Conservation (phyloP, 345 rosid species). For the Syzygium aqueum region DNA sequence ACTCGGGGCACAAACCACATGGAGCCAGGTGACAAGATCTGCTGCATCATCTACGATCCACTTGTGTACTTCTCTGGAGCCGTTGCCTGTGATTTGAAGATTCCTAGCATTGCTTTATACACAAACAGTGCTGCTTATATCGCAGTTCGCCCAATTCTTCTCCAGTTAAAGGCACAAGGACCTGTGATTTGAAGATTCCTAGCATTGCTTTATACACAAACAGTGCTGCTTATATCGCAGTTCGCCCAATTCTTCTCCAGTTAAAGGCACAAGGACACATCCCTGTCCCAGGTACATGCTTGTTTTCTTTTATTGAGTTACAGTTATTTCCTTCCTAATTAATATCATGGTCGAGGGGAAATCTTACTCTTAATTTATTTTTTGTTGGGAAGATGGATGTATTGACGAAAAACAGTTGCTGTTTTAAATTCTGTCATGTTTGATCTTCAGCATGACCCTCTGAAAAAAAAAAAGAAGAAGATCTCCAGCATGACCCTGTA, state of each 20-base stretch:
- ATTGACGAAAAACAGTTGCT: neutral
- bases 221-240: conserved; percentile 11
- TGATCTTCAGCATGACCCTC: neutral
- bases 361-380: neutral
- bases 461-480: too few species aligned
- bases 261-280: conserved; percentile 13
- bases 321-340: neutral
- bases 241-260: conserved; percentile 7
- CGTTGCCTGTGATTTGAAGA: conserved; percentile 22
- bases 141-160: conserved; percentile 7
- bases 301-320: neutral
- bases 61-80: conserved; percentile 25
- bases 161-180: conserved; percentile 11
- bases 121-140: conserved; percentile 16
- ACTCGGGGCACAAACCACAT: neutral
- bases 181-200: conserved; percentile 18
- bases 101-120: conserved; percentile 32
- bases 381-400: neutral
- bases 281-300: conserved; percentile 20
- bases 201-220: conserved; percentile 25
- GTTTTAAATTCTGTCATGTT: neutral
- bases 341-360: neutral
- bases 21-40: neutral
- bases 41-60: conserved; percentile 40
- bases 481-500: neutral